A percentile compares a stretch with the other conserved stretches of the same genome.
Conservation (phyloP, 495 filamentous ascomycete genomes). For the Trichoderma erinaceum region DNA sequence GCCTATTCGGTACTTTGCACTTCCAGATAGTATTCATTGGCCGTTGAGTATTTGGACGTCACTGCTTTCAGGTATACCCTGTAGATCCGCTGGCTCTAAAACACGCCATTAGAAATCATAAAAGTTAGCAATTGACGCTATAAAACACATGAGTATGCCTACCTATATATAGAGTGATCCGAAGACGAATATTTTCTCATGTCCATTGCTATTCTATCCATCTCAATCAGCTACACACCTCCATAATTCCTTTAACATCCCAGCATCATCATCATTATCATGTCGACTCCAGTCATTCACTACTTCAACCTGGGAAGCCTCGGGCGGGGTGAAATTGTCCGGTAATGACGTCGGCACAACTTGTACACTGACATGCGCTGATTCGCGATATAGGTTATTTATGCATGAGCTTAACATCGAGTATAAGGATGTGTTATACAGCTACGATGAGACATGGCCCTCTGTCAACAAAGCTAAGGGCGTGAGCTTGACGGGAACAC, state of each 20-base stretch:
- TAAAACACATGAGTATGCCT: not conserved
- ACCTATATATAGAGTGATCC: not conserved
- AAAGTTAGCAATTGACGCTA: not conserved
- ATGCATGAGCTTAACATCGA: not conserved
- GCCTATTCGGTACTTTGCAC: too few species aligned
- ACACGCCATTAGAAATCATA: not conserved
- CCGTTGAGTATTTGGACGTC: not conserved
- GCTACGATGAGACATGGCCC: not conserved
- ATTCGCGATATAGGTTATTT: not conserved
- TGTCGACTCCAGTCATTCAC: not conserved
- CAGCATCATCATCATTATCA: not conserved
- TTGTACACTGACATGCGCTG: not conserved
- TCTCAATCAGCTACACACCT: too few species aligned
- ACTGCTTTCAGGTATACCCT: not conserved
- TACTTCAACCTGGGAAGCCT: constrained; percentile 9
- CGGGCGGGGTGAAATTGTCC: not conserved
- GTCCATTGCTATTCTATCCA: too few species aligned
- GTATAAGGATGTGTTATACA: not conserved
- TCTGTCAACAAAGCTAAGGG: not conserved
- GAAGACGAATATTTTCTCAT: not conserved
- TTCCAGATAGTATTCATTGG: not conserved
- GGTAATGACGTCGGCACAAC: not conserved
- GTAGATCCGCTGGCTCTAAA: not conserved
- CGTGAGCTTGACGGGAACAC: not conserved
- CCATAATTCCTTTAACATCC: not conserved